Conservation (phyloP, 441 rosid genomes). For the Erodium moschatum region DNA sequence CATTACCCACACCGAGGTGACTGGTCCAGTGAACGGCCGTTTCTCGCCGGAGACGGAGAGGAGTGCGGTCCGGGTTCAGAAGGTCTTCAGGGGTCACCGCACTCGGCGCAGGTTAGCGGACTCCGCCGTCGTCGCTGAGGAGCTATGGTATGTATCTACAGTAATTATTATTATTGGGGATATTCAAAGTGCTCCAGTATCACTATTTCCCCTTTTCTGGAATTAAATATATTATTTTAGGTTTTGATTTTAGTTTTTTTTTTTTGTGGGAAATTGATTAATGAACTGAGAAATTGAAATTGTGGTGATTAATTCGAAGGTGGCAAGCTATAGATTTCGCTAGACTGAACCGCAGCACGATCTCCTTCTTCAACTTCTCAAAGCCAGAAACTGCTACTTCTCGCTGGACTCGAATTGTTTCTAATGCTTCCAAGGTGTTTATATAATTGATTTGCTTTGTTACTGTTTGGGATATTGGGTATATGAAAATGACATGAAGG, state of each 20-base stretch:
- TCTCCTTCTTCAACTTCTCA: slow-evolving; percentile 56
- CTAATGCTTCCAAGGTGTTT: slow-evolving; percentile 74
- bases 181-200: neutral
- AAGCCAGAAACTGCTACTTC: slow-evolving; percentile 68
- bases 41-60: slow-evolving; percentile 9
- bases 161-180: neutral
- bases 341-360: slow-evolving; percentile 60
- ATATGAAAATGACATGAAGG: neutral
- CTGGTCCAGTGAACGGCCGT: neutral
- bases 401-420: slow-evolving; percentile 60
- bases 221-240: neutral
- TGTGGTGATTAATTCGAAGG: slow-evolving; percentile 32
- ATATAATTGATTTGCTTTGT: neutral
- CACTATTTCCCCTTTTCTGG: neutral
- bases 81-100: slow-evolving; percentile 77
- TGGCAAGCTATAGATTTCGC: slow-evolving; percentile 84
- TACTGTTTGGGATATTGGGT: neutral
- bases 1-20: slow-evolving; percentile 15
- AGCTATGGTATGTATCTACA: slow-evolving; percentile 48
- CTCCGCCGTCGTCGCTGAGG: slow-evolving; percentile 84
- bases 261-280: neutral
- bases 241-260: no score
- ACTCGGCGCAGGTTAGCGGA: slow-evolving; percentile 86
- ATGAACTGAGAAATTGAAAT: neutral
- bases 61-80: slow-evolving; percentile 62